Conservation (phyloP, 1,139 yeast genomes). For the Sugiyamaella sp. region DNA sequence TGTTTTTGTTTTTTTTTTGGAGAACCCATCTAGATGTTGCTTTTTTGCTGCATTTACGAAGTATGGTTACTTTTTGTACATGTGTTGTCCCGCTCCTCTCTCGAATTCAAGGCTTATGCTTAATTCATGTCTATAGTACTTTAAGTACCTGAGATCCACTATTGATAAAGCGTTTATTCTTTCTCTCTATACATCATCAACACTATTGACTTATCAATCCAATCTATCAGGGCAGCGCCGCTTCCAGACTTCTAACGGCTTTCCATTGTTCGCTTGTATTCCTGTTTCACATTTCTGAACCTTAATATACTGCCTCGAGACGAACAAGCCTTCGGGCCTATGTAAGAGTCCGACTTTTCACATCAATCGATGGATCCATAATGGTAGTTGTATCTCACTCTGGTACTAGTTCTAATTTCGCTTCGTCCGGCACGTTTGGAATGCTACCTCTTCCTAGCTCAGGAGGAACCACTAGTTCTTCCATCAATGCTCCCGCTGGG, state of each 20-base stretch:
- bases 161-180: conserved; percentile 1
- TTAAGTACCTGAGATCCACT: conserved; percentile 8
- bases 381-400: conserved; percentile 7
- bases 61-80: not conserved
- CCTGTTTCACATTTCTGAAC: conserved; percentile 1
- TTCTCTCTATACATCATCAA: not conserved
- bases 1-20: not conserved
- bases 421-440: conserved; percentile 8
- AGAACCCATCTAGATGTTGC: not conserved
- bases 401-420: conserved; percentile 6
- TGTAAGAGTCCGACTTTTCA: not conserved
- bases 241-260: not conserved
- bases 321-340: not conserved
- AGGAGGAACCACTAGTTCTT: not conserved
- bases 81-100: not conserved
- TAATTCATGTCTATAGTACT: conserved; percentile 5
- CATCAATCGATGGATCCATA: not conserved
- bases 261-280: not conserved
- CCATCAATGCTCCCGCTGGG: not conserved
- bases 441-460: conserved; percentile 7
- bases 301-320: not conserved
- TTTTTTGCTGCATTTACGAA: not conserved
- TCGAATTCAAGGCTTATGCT: conserved; percentile 4
- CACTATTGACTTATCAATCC: not conserved
- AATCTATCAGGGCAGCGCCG: no score